Evolutionary conservation across 768 basidiomycete species (phyloP).

Genomic region (Asterophora parasitica): DNA sequence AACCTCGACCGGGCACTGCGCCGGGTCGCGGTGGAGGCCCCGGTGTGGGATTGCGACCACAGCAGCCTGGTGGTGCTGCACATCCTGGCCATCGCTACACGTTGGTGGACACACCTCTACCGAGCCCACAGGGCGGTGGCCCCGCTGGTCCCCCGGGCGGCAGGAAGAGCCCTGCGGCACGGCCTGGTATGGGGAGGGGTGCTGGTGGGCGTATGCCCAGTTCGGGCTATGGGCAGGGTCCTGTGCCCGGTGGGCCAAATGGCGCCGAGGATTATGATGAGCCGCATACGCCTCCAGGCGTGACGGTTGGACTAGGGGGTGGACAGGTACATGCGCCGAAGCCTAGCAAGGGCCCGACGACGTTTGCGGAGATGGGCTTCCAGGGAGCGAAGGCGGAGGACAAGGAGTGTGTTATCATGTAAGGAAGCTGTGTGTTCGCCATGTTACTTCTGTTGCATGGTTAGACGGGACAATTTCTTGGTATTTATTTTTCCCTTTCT

Average conservation of each 20-base stretch:
- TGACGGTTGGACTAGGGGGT: slow-evolving; percentile 17
- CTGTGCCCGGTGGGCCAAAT: slow-evolving; percentile 4
- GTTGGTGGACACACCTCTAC: slow-evolving; percentile 35
- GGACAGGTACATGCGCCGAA: slow-evolving; percentile 20
- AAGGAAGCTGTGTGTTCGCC: slow-evolving; percentile 13
- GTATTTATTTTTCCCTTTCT: neutral
- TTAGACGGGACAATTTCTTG: neutral
- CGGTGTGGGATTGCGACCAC: slow-evolving; percentile 11
- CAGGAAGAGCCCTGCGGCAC: slow-evolving; percentile 11
- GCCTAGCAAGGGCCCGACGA: slow-evolving; percentile 48
- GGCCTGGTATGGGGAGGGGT: slow-evolving; percentile 11
- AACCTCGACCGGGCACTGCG: slow-evolving; percentile 4
- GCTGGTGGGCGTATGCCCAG: slow-evolving; percentile 3
- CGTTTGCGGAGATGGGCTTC: slow-evolving; percentile 95
- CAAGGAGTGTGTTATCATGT: slow-evolving; percentile 89
- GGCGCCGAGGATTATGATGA: slow-evolving; percentile 7
- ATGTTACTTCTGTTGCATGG: neutral
- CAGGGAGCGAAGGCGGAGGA: slow-evolving; percentile 71
- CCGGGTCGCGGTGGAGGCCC: slow-evolving; percentile 11
- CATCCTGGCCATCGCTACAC: slow-evolving; percentile 43
- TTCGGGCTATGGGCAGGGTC: slow-evolving; percentile 5
- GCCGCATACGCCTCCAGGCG: slow-evolving; percentile 7
- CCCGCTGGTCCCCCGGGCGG: slow-evolving; percentile 15
- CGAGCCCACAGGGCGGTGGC: slow-evolving; percentile 11
- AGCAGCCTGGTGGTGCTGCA: slow-evolving; percentile 19